A percentile compares a stretch with the other conserved stretches of the same genome.
Evolutionary conservation across 228 moss, liverwort and hornwort species (phyloP).

Genomic region (Sphagnum fallax): DNA sequence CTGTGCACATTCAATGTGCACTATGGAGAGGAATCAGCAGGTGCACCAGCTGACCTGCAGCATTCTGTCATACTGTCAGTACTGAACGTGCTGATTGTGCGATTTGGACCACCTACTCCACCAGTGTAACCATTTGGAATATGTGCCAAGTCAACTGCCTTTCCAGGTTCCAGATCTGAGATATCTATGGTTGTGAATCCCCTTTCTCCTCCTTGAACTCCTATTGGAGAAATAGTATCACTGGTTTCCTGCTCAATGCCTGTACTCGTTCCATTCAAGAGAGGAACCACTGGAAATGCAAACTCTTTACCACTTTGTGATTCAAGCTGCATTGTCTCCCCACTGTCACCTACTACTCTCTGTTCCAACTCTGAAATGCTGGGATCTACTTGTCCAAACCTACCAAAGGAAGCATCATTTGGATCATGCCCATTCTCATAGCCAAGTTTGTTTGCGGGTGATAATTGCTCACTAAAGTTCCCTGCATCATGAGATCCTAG

Average conservation of each 20-base stretch:
- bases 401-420: neutral
- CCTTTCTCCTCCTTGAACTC: constrained; percentile 5
- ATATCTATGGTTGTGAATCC: constrained; percentile 41
- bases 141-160: constrained; percentile 47
- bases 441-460: neutral
- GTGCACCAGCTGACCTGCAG: constrained; percentile 47
- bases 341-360: no score
- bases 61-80: constrained; percentile 56
- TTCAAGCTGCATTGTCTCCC: no score
- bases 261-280: neutral
- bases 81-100: constrained; percentile 78
- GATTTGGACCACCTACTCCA: constrained; percentile 17
- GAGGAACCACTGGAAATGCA: neutral
- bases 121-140: constrained; percentile 4
- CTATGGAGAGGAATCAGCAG: neutral
- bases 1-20: neutral
- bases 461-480: constrained; percentile 2
- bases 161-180: constrained; percentile 29
- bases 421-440: neutral
- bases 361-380: no score
- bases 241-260: neutral
- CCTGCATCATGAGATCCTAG: constrained; percentile 2
- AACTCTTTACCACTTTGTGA: neutral
- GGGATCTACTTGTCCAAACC: no score
- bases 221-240: constrained; percentile 1